A percentile compares a stretch with the other conserved stretches of the same genome.
Conservation (phyloP, 1,139 yeast species). For the Debaryomycetaceae sp. region DNA sequence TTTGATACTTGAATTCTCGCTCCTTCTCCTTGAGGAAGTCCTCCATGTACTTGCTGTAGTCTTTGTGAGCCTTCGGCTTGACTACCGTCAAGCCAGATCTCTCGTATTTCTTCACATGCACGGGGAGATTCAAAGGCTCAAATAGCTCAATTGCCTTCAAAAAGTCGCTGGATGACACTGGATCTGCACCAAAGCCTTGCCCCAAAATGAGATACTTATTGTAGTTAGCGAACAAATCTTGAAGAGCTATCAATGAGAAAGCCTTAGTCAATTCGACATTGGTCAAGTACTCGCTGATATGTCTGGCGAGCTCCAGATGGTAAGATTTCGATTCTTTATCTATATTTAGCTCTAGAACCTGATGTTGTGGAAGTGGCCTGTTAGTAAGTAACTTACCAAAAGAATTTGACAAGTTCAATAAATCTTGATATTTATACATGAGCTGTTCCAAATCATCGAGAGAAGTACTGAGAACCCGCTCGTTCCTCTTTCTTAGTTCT, state of each 20-base stretch:
- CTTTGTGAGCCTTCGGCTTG: conserved; percentile 18
- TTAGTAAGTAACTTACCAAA: conserved; percentile 34
- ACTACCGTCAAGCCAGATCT: conserved; percentile 36
- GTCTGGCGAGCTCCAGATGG: conserved; percentile 41
- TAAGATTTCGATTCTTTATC: conserved; percentile 28
- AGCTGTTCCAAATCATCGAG: conserved; percentile 74
- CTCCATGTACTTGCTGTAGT: conserved; percentile 22
- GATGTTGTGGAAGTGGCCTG: conserved; percentile 7
- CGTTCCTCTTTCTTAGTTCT: conserved; percentile 56
- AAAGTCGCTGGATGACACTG: conserved; percentile 31
- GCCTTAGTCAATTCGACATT: conserved; percentile 25
- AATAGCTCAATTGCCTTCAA: conserved; percentile 28
- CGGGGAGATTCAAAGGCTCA: conserved; percentile 31
- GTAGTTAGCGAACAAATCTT: conserved; percentile 42
- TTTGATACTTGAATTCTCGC: conserved; percentile 21
- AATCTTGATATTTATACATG: conserved; percentile 74
- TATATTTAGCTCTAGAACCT: conserved; percentile 31
- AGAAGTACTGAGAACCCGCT: conserved; percentile 62
- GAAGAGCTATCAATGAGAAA: conserved; percentile 40
- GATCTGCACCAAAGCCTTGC: conserved; percentile 42
- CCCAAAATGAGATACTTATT: conserved; percentile 34
- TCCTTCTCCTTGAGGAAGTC: conserved; percentile 23
- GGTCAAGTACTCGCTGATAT: conserved; percentile 50
- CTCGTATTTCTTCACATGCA: conserved; percentile 27
- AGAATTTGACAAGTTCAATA: conserved; percentile 53